A percentile compares a stretch with the other conserved stretches of the same genome.
Evolutionary conservation across 208 protist genomes (phyloP).

Genomic region (Trypanosoma platydactyli): DNA sequence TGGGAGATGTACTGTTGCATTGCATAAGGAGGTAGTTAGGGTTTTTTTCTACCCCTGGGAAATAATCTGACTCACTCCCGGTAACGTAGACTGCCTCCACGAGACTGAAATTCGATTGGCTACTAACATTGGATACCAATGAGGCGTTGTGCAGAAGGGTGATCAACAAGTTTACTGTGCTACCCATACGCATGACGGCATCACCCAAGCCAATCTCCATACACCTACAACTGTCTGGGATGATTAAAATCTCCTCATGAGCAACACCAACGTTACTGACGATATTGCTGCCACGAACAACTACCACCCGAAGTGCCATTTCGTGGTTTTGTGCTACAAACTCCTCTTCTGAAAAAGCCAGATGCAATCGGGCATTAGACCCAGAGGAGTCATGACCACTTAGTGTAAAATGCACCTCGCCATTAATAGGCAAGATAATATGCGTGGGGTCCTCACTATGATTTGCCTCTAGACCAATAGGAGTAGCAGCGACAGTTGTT

Average conservation of each 20-base stretch:
- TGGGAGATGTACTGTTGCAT: not conserved
- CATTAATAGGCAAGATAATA: not conserved
- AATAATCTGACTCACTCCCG: not conserved
- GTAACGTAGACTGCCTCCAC: not conserved
- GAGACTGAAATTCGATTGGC: not conserved
- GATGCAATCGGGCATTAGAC: not conserved
- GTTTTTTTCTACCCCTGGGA: not conserved
- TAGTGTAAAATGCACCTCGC: not conserved
- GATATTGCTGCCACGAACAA: not conserved
- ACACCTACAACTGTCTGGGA: constrained; percentile 11
- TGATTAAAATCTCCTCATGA: not conserved
- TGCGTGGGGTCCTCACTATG: not conserved
- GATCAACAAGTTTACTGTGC: constrained; percentile 5
- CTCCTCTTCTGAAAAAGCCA: constrained; percentile 5
- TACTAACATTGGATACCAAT: not conserved
- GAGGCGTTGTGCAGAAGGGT: constrained; percentile 27
- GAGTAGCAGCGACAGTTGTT: not conserved
- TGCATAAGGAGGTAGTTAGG: not conserved
- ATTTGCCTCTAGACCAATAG: not conserved
- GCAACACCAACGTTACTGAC: not conserved
- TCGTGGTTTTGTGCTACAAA: not conserved
- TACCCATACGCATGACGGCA: not conserved
- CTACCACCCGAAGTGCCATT: not conserved
- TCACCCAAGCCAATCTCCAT: not conserved
- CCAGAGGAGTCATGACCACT: not conserved